Base-by-base conservation (phyloP, 495 filamentous ascomycete genomes). In the Podospora tetraspora region DNA sequence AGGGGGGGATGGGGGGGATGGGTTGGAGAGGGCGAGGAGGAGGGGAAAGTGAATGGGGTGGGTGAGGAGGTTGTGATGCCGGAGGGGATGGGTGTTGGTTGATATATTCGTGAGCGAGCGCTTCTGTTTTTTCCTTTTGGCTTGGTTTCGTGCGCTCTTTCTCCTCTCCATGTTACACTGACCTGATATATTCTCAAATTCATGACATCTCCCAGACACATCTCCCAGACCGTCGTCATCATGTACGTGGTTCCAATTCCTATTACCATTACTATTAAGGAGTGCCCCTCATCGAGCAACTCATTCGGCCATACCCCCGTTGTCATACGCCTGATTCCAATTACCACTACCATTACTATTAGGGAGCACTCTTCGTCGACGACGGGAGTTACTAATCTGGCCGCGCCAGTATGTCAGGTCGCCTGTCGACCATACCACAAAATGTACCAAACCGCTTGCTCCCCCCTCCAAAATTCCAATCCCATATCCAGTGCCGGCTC, bases 281-380 rank as follows among this genome's bases (percentile, higher is more conserved):
- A 52, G 43, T 8, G n/a, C 43, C 9, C 43, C 3, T 2, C 13
- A 3, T 3, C 32, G 32, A 34, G 32, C 11, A 13, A 13, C 32
- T 32, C 9, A 32, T 27, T 5, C 0, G 27, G 27, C 29, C 29
- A 30, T 30, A 9, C 29, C 11, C 0, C 0, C 32, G 32, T 27
- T 27, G 27, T 3, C 32, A 34, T 13, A 0, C 0, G 5, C 6
- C 13, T 25, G n/a, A 59, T 24, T 10, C 19, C n/a, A 12, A 59
- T 59, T 59, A 59, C 21, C 5, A 59, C 23, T 59, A 59, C n/a
- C n/a, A 59, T 59, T 59, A 59, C 57, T 59, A 59, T 34, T 34
- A 34, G 12, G 3, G 32, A 34, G 11, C 4, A 34, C 32, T 34
- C 32, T 3, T 12, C 11, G 12, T 3, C 32, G 32, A 34, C 27